Evolutionary conservation across 768 basidiomycete genomes (phyloP), one percentile per base, ranked within the genome.

Genomic region (Rubroboletus pulcherrimus): DNA sequence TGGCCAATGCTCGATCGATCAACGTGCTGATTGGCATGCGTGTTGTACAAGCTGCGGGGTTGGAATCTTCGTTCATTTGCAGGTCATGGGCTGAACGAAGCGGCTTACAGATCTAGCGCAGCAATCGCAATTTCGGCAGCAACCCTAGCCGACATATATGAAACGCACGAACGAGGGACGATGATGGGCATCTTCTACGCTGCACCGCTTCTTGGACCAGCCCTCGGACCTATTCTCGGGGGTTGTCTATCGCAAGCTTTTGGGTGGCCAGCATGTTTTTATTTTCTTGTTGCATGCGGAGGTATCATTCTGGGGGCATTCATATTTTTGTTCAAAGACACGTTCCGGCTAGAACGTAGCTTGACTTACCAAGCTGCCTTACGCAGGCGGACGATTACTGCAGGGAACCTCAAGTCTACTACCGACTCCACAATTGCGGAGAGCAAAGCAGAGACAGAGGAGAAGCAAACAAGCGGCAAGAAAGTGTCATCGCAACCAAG

Each of bases 151-250:
- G 89, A 91, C 66, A 85, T 91, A 4, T 91, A 82, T 61, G 88
- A 90, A 26, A 81, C 86, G 0, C 75, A 77, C 11, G 86, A 91
- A 66, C 77, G 91, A 49, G 91, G 91, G 5, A 82, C 79, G 19
- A 87, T 82, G 78, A 86, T 93, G 81, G 91, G 91, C 1, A 74
- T 91, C 8, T 93, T 85, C 70, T 92, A 88, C 60, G 83, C 84
- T 12, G 85, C 91, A 17, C 90, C 90, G 0, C 78, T 92, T 19
- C 79, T 93, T 19, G 91, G 90, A 3, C 83, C 84, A 9, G 78
- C 80, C n/a, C 61, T 89, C 4, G 89, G 87, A 0, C 87, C 89
- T 6, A 78, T 91, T 19, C 61, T 91, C 43, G 90, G 90, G 2
- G 89, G 90, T 0, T 77, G 72, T 5, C 71, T 91, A 4, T 85